A percentile compares a stretch with the other conserved stretches of the same genome.
Evolutionary conservation across 164 flowering plant species (phyloP).

Genomic region (Protea cynaroides): DNA sequence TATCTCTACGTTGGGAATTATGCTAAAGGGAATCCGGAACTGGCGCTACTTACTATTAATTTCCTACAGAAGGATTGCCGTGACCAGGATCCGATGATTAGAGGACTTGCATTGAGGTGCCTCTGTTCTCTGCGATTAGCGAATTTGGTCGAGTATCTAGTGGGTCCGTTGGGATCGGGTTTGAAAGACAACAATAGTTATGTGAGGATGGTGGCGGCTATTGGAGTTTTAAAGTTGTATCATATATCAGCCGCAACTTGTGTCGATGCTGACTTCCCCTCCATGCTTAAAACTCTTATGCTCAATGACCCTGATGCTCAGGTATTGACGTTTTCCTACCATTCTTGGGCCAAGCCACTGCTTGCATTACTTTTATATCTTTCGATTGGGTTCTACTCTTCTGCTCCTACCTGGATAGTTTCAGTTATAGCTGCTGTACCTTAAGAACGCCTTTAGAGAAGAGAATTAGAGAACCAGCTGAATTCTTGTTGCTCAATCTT

Average conservation of each 20-base stretch:
- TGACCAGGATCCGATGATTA: slow-evolving; percentile 96
- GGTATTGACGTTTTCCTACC: slow-evolving; percentile 27
- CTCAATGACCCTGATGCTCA: slow-evolving; percentile 83
- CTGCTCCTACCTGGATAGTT: too few relatives aligned
- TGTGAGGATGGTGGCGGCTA: slow-evolving; percentile 84
- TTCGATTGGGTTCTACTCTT: not conserved
- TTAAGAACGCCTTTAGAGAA: too few relatives aligned
- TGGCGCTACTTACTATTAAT: slow-evolving; percentile 90
- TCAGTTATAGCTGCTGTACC: too few relatives aligned
- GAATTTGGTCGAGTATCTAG: slow-evolving; percentile 92
- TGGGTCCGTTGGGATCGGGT: slow-evolving; percentile 90
- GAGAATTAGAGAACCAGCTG: too few relatives aligned
- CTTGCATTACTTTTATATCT: not conserved
- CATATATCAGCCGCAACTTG: slow-evolving; percentile 85
- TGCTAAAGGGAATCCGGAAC: slow-evolving; percentile 93
- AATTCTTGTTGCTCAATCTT: too few relatives aligned
- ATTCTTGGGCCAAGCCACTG: not conserved
- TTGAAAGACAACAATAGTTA: slow-evolving; percentile 78
- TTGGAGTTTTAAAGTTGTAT: slow-evolving; percentile 84
- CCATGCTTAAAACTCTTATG: slow-evolving; percentile 70
- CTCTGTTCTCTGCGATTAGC: slow-evolving; percentile 76
- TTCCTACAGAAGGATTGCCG: slow-evolving; percentile 96
- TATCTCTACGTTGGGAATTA: slow-evolving; percentile 94
- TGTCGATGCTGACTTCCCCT: slow-evolving; percentile 83
- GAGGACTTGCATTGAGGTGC: slow-evolving; percentile 94